Evolutionary conservation across 495 filamentous ascomycete species (phyloP).

Genomic region (Penicillium antarcticum): DNA sequence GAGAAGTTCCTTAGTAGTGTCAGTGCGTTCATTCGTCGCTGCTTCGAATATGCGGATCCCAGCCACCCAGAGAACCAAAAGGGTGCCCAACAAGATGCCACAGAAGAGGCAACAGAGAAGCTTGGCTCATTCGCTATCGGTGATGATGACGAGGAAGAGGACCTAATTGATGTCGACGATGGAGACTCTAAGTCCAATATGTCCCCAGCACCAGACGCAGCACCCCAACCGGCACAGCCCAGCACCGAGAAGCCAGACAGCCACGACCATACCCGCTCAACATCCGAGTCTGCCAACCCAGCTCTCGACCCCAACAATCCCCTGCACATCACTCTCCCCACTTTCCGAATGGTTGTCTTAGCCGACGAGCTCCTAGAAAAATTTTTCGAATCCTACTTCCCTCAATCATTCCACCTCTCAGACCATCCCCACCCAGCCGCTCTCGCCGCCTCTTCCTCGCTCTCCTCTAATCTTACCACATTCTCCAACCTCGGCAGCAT

Average conservation of each 20-base stretch:
- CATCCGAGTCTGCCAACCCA: constrained; percentile 63
- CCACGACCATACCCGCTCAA: constrained; percentile 16
- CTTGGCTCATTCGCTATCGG: constrained; percentile 71
- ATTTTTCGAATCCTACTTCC: constrained; percentile 86
- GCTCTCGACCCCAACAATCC: constrained; percentile 91
- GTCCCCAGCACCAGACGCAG: constrained; percentile 14
- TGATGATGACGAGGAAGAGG: constrained; percentile 71
- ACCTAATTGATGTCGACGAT: constrained; percentile 60
- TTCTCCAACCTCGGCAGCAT: constrained; percentile 67
- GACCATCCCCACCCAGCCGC: constrained; percentile 41
- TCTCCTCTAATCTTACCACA: constrained; percentile 73
- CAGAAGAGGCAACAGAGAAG: constrained; percentile 36
- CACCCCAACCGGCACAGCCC: constrained; percentile 2
- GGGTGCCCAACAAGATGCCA: constrained; percentile 16
- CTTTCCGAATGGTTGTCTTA: constrained; percentile 97
- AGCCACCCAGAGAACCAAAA: constrained; percentile 65
- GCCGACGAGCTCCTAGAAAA: constrained; percentile 93
- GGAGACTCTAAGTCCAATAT: constrained; percentile 30
- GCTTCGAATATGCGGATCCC: constrained; percentile 97
- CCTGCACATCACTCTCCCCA: constrained; percentile 92
- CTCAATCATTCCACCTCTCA: constrained; percentile 66
- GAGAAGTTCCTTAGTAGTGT: constrained; percentile 88
- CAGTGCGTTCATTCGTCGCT: constrained; percentile 90
- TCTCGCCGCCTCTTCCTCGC: constrained; percentile 55
- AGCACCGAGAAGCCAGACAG: neutral